Base-by-base conservation (phyloP, 129 eudicot genomes). In the Flaveria brownii region DNA sequence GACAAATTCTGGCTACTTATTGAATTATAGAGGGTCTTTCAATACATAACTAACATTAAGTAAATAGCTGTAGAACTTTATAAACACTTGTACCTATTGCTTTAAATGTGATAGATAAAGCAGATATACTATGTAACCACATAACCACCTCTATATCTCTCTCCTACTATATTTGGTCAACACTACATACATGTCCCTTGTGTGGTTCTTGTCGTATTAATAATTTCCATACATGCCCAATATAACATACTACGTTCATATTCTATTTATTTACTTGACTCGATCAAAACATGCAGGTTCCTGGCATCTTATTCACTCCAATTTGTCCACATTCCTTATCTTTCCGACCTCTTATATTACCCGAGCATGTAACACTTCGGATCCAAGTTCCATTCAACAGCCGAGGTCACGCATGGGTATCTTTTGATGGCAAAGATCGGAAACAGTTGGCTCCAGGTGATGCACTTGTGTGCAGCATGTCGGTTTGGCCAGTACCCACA, bases 271-370 rank as follows among this genome's bases (percentile, higher is more conserved):
- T 55, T 25, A 47, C 70, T 33, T 5, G 9, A 50, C 82, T 60
- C 45, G 25, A 25, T 14, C 39, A 43, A n/a, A 2, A 51, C 23
- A 14, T 74, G 81, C 84, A 91, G 99, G 97, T 94, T 55, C 99
- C 98, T 0, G 98, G 91, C 60, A 94, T 94, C 26, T 80, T 94
- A 65, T 94, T 94, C 71, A 94, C 99, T n/a, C 99, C 99, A 26
- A 94, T 94, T 5, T 94, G 99, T 83, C 99, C 99, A 9, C 99
- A 94, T 75, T 94, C 99, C 16, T 80, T 94, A 45, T 94, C 99
- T 13, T 94, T 94, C 68, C 93, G 99, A 39, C 99, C 99, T 11
- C 81, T 94, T 80, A 94, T 94, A 94, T 60, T 94, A 61, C 99
- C 98, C 0, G 99, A 94, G 72, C 82, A 91, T 43, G 97, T 94